Evolutionary conservation across 2,329 filamentous ascomycete genomes (phyloP).

Genomic region (Raffaelea arxii): DNA sequence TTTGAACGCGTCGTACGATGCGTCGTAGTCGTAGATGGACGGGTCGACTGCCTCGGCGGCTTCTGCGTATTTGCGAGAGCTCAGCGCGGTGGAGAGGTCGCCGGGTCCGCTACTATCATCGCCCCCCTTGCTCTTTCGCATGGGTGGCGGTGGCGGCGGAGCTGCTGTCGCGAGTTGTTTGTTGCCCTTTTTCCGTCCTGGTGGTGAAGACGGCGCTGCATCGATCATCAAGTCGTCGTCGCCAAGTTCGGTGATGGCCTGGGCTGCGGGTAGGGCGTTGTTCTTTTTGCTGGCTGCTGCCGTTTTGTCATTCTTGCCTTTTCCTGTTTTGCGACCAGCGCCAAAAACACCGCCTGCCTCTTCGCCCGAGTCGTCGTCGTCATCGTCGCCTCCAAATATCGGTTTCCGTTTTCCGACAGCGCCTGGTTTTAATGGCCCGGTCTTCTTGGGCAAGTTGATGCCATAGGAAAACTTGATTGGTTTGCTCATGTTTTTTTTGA

Average conservation of each 20-base stretch:
- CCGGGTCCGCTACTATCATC: conserved; percentile 47
- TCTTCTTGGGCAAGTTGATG: conserved; percentile 17
- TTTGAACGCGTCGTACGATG: conserved; percentile 69
- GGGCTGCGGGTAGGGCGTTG: conserved; percentile 32
- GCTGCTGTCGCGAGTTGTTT: conserved; percentile 18
- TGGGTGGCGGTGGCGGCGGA: conserved; percentile 25
- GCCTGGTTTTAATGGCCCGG: conserved; percentile 50
- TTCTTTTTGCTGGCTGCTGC: conserved; percentile 16
- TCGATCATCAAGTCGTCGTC: conserved; percentile 36
- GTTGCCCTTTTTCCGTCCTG: background rate
- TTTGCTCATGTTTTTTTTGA: conserved; percentile 3
- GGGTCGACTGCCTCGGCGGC: conserved; percentile 59
- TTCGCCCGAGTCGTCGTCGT: conserved; percentile 43
- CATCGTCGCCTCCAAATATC: conserved; percentile 49
- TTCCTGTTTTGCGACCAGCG: conserved; percentile 3
- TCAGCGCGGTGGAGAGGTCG: conserved; percentile 56
- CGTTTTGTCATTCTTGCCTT: background rate
- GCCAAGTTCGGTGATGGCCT: conserved; percentile 50
- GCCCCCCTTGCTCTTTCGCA: conserved; percentile 16
- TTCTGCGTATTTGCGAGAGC: conserved; percentile 53
- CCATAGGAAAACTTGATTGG: conserved; percentile 11
- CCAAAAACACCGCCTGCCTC: conserved; percentile 14
- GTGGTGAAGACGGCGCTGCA: conserved; percentile 16
- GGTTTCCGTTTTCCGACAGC: conserved; percentile 39
- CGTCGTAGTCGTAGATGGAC: conserved; percentile 78